Evolutionary conservation across 140 eudicot species (phyloP), one percentile per base, ranked within the genome.

Genomic region (Senecio squalidus): DNA sequence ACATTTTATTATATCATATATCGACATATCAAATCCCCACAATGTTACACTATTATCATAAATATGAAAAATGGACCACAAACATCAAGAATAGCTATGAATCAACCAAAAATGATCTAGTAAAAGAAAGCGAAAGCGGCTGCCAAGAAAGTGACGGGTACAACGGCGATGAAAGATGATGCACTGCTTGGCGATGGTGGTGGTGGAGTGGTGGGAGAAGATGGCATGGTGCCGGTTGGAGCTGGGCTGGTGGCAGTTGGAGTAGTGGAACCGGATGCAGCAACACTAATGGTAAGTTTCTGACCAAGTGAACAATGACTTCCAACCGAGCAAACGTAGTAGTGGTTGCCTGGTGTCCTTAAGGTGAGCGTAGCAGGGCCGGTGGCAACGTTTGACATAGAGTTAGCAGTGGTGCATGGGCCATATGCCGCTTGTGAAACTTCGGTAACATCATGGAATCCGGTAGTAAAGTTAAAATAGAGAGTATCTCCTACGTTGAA

Each of bases 301-400:
- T 80, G 87, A 7, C 93, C 93, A 16, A 2, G 0, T 36, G 10
- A 2, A n/a, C 89, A 84, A 31, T 75, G 85, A 20, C 43, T 7
- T 22, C 16, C 55, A 3, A 71, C 2, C 2, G 77, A 62, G 39
- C 94, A 58, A 0, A 75, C 51, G 36, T 67, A 82, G 55, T 78
- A 79, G 64, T 64, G 66, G 28, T 45, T 51, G 1, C 83, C 85
- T 11, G 66, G 24, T 14, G 68, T 4, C 0, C 6, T 49, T 22
- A 82, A 71, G 4, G 17, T 50, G 3, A 71, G 0, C 11, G 53
- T 56, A n/a, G 79, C 78, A 0, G 88, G 94, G 9, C 88, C 68
- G n/a, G 13, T 17, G 17, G 62, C 15, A 10, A 4, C 2, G 18
- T 6, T 4, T 0, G 34, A 11, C 3, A 66, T 31, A 1, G 72